Conservation (phyloP, 768 basidiomycete genomes). For the Auriscalpium orientale region DNA sequence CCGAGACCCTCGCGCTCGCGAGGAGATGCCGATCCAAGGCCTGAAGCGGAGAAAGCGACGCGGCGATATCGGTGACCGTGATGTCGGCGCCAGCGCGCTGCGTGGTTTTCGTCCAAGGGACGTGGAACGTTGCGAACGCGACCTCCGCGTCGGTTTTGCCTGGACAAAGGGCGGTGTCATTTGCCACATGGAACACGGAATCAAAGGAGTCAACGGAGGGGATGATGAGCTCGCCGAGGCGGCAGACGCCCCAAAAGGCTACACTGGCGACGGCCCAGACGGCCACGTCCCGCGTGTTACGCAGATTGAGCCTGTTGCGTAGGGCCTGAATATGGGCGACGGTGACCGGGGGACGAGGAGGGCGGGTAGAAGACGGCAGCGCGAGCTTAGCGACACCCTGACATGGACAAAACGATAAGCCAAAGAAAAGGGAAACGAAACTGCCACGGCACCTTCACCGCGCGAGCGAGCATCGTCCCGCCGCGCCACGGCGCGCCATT, state of each 20-base stretch:
- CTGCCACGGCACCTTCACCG: not conserved
- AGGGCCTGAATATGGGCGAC: not conserved
- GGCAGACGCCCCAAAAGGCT: not conserved
- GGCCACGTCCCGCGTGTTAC: not conserved
- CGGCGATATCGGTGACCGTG: not conserved
- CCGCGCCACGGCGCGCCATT: not conserved
- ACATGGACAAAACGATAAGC: too few species aligned
- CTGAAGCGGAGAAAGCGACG: not conserved
- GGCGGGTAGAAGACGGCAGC: not conserved
- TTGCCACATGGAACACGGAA: not conserved
- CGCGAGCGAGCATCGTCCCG: not conserved
- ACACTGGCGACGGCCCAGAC: not conserved
- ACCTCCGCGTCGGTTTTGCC: not conserved
- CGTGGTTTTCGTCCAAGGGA: not conserved
- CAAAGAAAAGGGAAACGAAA: too few species aligned
- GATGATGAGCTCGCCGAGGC: not conserved
- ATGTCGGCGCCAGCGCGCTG: not conserved
- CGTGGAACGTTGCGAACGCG: not conserved
- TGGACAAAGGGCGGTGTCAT: not conserved
- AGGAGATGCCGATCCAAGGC: not conserved
- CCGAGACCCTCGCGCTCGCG: not conserved
- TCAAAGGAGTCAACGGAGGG: not conserved
- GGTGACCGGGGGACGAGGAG: not conserved
- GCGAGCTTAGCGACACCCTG: not conserved
- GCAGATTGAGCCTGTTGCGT: not conserved